Evolutionary conservation across 805 yeast species (phyloP).

Genomic region (Saccharomyces jurei): DNA sequence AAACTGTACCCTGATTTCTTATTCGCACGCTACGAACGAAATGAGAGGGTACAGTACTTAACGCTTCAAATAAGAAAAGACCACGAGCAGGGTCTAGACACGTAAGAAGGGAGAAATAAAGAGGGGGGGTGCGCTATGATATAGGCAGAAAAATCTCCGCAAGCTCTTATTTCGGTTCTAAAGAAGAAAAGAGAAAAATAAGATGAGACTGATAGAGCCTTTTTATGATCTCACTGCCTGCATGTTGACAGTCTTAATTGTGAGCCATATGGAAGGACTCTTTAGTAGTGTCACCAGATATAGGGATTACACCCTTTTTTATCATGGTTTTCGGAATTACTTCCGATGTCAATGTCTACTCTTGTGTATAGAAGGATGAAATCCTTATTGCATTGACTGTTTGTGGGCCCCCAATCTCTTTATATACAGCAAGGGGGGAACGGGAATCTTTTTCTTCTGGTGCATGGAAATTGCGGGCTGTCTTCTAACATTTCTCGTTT

Average conservation of each 20-base stretch:
- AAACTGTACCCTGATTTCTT: neutral
- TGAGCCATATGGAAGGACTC: too few species aligned
- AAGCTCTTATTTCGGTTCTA: neutral
- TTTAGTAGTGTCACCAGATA: too few species aligned
- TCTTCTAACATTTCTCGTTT: neutral
- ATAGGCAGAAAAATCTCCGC: neutral
- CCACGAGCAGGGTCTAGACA: neutral
- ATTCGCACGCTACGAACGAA: neutral
- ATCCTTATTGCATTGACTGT: neutral
- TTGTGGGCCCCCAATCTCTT: neutral
- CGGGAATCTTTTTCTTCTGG: neutral
- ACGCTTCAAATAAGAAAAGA: neutral
- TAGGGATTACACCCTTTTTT: neutral
- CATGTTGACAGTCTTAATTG: too few species aligned
- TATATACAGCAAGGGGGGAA: neutral
- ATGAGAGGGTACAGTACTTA: neutral
- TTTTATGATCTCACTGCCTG: too few species aligned
- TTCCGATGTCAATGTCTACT: neutral
- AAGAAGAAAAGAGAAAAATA: neutral
- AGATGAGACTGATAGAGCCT: too few species aligned
- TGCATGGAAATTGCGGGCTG: neutral
- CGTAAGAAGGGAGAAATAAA: neutral
- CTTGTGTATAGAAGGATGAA: neutral
- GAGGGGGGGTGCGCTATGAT: neutral
- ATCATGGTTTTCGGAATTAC: neutral